Evolutionary conservation across 179 eudicot genomes (phyloP).

Genomic region (Beta lomatogona): DNA sequence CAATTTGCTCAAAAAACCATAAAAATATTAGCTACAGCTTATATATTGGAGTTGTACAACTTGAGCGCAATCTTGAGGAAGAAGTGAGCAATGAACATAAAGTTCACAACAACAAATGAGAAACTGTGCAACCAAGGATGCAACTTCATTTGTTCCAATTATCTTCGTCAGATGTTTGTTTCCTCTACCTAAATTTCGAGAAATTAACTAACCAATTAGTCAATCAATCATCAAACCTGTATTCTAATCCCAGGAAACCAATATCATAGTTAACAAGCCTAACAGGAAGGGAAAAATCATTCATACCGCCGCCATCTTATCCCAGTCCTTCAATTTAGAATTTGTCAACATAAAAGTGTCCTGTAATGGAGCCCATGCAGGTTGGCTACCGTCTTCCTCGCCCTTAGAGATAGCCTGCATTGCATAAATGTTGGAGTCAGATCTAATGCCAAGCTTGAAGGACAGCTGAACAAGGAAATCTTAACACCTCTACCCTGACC

Average conservation of each 20-base stretch:
- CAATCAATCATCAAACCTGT: not conserved
- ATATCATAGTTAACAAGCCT: too few relatives aligned
- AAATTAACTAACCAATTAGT: conserved; percentile 4
- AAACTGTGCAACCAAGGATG: not conserved
- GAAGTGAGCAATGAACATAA: not conserved
- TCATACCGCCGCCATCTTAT: conserved; percentile 74
- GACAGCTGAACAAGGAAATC: not conserved
- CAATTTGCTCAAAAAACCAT: not conserved
- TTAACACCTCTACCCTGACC: too few relatives aligned
- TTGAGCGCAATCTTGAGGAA: not conserved
- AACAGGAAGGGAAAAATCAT: not conserved
- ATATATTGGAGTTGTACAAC: not conserved
- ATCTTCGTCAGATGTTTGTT: conserved; percentile 12
- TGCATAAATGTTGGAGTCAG: conserved; percentile 14
- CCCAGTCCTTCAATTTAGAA: conserved; percentile 92
- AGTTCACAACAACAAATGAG: not conserved
- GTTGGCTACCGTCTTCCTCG: conserved; percentile 47
- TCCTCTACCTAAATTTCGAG: conserved; percentile 21
- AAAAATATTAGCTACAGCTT: not conserved
- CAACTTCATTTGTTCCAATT: conserved; percentile 2
- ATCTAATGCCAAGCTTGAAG: not conserved
- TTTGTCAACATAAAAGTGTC: conserved; percentile 87
- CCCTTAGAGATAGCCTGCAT: conserved; percentile 49
- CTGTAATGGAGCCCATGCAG: conserved; percentile 93
- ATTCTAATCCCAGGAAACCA: not conserved